A percentile compares a stretch with the other conserved stretches of the same genome.
Evolutionary conservation across 345 rosid genomes (phyloP).

Genomic region (Eucalyptus sp.): DNA sequence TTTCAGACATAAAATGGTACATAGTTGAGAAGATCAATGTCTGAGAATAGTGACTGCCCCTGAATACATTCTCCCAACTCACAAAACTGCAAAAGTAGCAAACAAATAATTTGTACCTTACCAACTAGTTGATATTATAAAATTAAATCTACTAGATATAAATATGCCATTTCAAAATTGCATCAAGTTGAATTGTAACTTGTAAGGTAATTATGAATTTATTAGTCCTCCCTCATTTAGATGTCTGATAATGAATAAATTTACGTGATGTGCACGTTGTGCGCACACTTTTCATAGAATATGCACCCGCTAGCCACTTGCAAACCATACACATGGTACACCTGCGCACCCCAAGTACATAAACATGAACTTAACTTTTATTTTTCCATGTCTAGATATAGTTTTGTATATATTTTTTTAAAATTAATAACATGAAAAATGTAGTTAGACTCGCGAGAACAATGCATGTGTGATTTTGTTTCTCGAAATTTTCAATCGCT

Average conservation of each 20-base stretch:
- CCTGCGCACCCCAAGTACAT: background rate
- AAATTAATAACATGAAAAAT: background rate
- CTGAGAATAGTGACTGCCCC: background rate
- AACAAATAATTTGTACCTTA: background rate
- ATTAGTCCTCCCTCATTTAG: no score
- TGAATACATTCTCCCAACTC: background rate
- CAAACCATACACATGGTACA: background rate
- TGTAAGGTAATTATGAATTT: no score
- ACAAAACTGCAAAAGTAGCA: background rate
- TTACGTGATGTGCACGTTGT: background rate
- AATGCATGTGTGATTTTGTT: slow-evolving; percentile 12
- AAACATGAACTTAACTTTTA: background rate
- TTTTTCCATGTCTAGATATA: background rate
- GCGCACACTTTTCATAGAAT: background rate
- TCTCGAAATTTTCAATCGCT: background rate
- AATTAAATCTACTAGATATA: background rate
- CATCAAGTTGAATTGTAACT: background rate
- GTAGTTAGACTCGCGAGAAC: slow-evolving; percentile 18
- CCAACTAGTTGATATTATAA: background rate
- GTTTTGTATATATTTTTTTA: background rate
- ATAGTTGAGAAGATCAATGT: background rate
- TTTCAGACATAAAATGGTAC: background rate
- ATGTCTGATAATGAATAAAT: no score
- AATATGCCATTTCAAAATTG: background rate
- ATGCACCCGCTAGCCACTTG: background rate